These are phyloP conservation scores for Primulina eburnea DNA, from an alignment of 257 asterid species.

Conservation along the genomic window DNA sequence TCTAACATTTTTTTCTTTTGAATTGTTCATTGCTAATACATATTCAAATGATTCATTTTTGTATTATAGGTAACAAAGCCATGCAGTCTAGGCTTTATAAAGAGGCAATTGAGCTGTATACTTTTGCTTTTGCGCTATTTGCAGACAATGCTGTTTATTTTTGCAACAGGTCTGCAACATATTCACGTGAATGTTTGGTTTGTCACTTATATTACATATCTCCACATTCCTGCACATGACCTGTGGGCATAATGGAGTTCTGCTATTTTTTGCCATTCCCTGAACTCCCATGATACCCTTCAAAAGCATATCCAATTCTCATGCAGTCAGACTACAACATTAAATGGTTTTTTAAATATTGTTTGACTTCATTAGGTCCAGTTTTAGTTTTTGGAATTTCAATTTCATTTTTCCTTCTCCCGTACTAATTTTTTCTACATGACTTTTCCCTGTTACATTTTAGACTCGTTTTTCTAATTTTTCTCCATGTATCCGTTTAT, in stretches of 20 bases:
- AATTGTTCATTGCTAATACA: conserved; percentile 16
- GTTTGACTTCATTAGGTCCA: not conserved
- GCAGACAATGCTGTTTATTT: conserved; percentile 78
- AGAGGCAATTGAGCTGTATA: conserved; percentile 72
- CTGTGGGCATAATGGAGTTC: not conserved
- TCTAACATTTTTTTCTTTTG: not conserved
- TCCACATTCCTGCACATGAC: conserved; percentile 4
- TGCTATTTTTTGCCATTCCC: not conserved
- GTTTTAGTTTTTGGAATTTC: not conserved
- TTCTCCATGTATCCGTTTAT: conserved; percentile 13
- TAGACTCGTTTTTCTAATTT: not conserved
- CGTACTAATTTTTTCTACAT: not conserved
- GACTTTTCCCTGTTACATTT: not conserved
- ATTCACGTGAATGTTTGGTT: conserved; percentile 8
- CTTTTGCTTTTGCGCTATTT: conserved; percentile 65
- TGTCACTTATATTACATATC: conserved; percentile 1
- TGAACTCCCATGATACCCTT: not conserved
- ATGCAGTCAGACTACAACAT: conserved; percentile 2
- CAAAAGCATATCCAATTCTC: not conserved
- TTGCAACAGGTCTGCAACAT: conserved; percentile 65
- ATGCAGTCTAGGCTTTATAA: conserved; percentile 64
- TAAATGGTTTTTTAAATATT: not conserved
- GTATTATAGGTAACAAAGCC: conserved; percentile 60
- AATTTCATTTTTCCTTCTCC: not conserved
- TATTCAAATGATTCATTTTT: conserved; percentile 2